A percentile compares a stretch with the other conserved stretches of the same genome.
phyloP scores from a whole-genome alignment of 352 stramenopile species.

The Phytophthora boehmeriae region DNA sequence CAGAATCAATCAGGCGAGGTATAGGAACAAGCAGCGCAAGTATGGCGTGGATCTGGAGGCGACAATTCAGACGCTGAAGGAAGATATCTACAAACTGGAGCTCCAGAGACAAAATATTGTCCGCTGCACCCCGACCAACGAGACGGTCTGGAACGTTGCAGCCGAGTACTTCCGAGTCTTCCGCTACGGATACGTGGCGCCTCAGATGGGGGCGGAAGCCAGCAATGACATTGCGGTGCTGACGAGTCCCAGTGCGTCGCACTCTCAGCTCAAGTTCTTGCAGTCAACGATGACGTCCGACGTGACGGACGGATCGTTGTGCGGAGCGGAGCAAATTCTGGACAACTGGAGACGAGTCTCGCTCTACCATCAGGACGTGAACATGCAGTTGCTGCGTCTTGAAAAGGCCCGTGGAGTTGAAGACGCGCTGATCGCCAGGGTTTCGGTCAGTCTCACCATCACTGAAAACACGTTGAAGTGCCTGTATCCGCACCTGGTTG shows the following conservation, averaged over 20 bases:
- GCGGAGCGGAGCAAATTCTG: constrained; percentile 13
- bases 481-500: constrained; percentile 12
- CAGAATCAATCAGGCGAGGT: neutral
- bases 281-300: constrained; percentile 7
- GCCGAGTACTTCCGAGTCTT: constrained; percentile 21
- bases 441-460: constrained; percentile 9
- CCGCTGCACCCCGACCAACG: constrained; percentile 3
- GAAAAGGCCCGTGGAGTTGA: constrained; percentile 2
- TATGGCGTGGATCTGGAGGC: neutral
- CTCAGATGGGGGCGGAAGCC: neutral
- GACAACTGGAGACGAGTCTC: constrained; percentile 17
- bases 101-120: neutral
- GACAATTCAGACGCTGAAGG: neutral
- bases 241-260: neutral
- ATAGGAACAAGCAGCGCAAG: neutral
- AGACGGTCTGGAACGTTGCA: constrained; percentile 21
- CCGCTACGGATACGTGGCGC: constrained; percentile 6
- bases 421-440: constrained; percentile 14
- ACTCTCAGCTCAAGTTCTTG: constrained; percentile 15
- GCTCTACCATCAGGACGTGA: constrained; percentile 13
- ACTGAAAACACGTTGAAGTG: constrained; percentile 16
- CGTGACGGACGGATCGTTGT: constrained; percentile 7
- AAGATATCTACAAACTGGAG: neutral
- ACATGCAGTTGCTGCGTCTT: constrained; percentile 8
- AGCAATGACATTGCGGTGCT: neutral